Conservation (phyloP, 768 basidiomycete species). For the Botryobasidium botryosum region DNA sequence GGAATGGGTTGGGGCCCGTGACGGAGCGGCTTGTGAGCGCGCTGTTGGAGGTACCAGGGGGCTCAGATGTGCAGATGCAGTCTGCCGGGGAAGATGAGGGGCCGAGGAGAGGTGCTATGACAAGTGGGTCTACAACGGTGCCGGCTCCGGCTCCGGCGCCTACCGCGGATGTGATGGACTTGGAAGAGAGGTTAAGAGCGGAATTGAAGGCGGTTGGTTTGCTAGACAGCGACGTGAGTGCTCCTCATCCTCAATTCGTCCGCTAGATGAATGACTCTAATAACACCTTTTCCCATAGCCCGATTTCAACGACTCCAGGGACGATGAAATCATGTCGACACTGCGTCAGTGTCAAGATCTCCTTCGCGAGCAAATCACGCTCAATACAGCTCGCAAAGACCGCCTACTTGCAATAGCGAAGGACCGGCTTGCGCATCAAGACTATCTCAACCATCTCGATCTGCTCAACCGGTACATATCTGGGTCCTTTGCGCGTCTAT, state of each 20-base stretch:
- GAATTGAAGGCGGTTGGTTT: constrained; percentile 25
- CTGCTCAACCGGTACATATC: constrained; percentile 75
- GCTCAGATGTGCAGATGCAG: not conserved
- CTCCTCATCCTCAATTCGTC: not conserved
- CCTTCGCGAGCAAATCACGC: constrained; percentile 53
- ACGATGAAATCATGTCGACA: constrained; percentile 84
- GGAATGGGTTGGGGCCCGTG: constrained; percentile 70
- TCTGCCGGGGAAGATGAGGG: not conserved
- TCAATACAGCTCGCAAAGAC: constrained; percentile 69
- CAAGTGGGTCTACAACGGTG: too few species aligned
- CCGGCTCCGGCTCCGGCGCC: not conserved
- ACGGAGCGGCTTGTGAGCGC: constrained; percentile 47
- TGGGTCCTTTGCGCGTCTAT: constrained; percentile 53
- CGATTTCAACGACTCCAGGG: constrained; percentile 53
- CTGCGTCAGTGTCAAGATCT: constrained; percentile 77
- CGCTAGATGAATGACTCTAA: not conserved
- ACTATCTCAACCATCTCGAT: constrained; percentile 74
- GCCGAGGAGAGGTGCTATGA: not conserved
- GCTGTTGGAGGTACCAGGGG: constrained; percentile 8
- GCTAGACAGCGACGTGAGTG: constrained; percentile 20
- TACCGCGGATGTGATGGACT: constrained; percentile 44
- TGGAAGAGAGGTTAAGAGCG: constrained; percentile 33
- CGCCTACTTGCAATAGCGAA: constrained; percentile 61
- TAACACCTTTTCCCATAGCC: constrained; percentile 28
- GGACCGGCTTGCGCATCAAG: constrained; percentile 79